These are phyloP conservation scores for Fusarium nodosum DNA, from an alignment of 2,329 filamentous ascomycete genomes.

Conservation along the genomic window DNA sequence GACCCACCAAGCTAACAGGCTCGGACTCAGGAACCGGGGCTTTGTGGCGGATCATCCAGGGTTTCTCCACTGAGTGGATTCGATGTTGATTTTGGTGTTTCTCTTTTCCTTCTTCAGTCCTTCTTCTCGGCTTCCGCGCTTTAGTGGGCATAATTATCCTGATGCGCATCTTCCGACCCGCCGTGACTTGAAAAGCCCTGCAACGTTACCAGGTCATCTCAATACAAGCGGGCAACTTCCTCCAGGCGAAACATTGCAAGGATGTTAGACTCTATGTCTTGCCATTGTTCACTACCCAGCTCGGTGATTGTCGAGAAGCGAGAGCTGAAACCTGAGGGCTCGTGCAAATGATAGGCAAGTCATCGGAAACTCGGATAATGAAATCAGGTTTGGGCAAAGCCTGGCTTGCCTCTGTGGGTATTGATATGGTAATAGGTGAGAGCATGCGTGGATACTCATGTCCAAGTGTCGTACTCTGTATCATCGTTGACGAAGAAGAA, in stretches of 20 bases:
- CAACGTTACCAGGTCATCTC: conserved; percentile 16
- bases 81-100: conserved; percentile 4
- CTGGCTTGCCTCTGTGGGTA: conserved; percentile 4
- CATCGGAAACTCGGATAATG: conserved; percentile 26
- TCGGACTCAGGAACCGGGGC: conserved; percentile 37
- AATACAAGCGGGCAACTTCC: conserved; percentile 10
- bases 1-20: conserved; percentile 30
- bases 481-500: conserved; percentile 1
- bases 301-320: conserved; percentile 18
- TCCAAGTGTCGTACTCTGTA: background rate
- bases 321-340: conserved; percentile 34
- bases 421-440: conserved; percentile 1
- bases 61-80: conserved; percentile 20
- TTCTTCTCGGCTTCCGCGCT: conserved; percentile 13
- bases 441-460: background rate
- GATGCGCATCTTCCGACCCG: conserved; percentile 1
- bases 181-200: conserved; percentile 20
- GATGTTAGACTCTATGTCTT: conserved; percentile 6
- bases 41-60: conserved; percentile 38
- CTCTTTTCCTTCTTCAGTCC: conserved; percentile 2
- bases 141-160: conserved; percentile 7
- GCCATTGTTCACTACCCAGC: conserved; percentile 8
- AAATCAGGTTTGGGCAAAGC: conserved; percentile 8
- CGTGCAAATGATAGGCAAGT: conserved; percentile 9
- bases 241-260: conserved; percentile 4